Percentiles rank a stretch among this genome's conserved stretches.
These are phyloP conservation scores for Cystofilobasidium ferigula DNA, from an alignment of 768 basidiomycete genomes.

Conservation along the genomic window DNA sequence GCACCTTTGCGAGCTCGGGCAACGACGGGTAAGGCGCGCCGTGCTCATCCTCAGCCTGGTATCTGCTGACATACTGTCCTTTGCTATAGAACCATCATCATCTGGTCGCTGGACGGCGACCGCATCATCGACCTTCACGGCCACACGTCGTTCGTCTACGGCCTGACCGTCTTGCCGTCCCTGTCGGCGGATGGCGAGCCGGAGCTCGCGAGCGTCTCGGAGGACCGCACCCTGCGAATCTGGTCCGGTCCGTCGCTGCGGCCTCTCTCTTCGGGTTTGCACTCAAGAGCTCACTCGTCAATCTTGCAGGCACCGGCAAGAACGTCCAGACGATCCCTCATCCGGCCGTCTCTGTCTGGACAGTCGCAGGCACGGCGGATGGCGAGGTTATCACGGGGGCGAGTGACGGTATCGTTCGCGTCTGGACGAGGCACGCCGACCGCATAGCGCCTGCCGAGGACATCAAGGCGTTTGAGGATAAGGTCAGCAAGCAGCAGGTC, in stretches of 20 bases:
- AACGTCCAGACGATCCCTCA: constrained; percentile 79
- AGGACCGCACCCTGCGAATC: constrained; percentile 82
- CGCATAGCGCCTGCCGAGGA: constrained; percentile 41
- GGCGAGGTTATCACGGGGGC: constrained; percentile 85
- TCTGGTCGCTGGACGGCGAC: constrained; percentile 81
- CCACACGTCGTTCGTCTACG: constrained; percentile 95
- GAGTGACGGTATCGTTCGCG: constrained; percentile 74
- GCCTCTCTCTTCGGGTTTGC: neutral
- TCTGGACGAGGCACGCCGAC: constrained; percentile 56
- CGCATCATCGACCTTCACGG: constrained; percentile 68
- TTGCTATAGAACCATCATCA: constrained; percentile 63
- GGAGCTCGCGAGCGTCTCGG: constrained; percentile 56
- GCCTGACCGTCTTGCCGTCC: constrained; percentile 60
- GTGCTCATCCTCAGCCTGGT: neutral
- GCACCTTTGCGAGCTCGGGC: constrained; percentile 83
- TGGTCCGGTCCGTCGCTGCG: constrained; percentile 53
- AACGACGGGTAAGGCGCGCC: constrained; percentile 66
- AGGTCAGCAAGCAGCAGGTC: constrained; percentile 66
- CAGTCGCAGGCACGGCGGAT: constrained; percentile 71
- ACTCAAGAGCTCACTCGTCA: neutral
- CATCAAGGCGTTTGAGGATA: constrained; percentile 58
- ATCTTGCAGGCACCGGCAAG: constrained; percentile 47
- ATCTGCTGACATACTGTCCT: constrained; percentile 2
- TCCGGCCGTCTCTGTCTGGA: constrained; percentile 82
- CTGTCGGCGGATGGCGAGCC: neutral